Percentiles rank a stretch among this genome's conserved stretches.
phyloP scores from a whole-genome alignment of 306 rosid species.

The Delonix regia region DNA sequence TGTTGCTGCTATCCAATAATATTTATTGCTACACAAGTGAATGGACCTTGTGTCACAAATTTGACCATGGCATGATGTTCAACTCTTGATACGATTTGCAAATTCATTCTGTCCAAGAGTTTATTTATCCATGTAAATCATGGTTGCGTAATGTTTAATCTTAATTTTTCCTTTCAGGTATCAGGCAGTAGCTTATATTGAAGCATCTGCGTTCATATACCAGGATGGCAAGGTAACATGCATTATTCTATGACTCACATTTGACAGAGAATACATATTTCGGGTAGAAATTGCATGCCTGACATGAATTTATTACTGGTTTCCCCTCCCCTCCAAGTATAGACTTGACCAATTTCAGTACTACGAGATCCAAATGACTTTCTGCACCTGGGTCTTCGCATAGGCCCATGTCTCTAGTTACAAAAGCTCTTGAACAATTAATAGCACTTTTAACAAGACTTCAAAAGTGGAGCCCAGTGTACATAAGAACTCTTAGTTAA shows the following conservation, averaged over 20 bases:
- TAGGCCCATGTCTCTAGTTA: slow-evolving; percentile 12
- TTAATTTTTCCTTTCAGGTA: slow-evolving; percentile 63
- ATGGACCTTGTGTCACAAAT: neutral
- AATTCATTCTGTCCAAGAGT: neutral
- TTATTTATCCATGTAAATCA: slow-evolving; percentile 6
- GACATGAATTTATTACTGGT: slow-evolving; percentile 27
- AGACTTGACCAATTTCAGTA: slow-evolving; percentile 10
- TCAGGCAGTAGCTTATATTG: slow-evolving; percentile 96
- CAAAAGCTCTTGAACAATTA: slow-evolving; percentile 26
- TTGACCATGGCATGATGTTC: neutral
- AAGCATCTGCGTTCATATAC: slow-evolving; percentile 95
- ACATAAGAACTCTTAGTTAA: neutral
- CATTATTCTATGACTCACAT: slow-evolving; percentile 34
- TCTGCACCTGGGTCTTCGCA: slow-evolving; percentile 26
- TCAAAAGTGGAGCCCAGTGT: neutral
- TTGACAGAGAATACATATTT: slow-evolving; percentile 26
- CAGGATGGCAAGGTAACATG: slow-evolving; percentile 92
- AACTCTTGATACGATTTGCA: slow-evolving; percentile 9
- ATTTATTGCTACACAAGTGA: neutral
- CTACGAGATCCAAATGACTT: slow-evolving; percentile 2
- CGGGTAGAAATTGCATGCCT: slow-evolving; percentile 27
- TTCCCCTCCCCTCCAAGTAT: neutral
- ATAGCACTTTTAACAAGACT: neutral
- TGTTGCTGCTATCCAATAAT: neutral
- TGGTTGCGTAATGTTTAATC: slow-evolving; percentile 29